A percentile compares a stretch with the other conserved stretches of the same genome.
Evolutionary conservation across 2,329 filamentous ascomycete species (phyloP).

Genomic region (Botrytis medusae): DNA sequence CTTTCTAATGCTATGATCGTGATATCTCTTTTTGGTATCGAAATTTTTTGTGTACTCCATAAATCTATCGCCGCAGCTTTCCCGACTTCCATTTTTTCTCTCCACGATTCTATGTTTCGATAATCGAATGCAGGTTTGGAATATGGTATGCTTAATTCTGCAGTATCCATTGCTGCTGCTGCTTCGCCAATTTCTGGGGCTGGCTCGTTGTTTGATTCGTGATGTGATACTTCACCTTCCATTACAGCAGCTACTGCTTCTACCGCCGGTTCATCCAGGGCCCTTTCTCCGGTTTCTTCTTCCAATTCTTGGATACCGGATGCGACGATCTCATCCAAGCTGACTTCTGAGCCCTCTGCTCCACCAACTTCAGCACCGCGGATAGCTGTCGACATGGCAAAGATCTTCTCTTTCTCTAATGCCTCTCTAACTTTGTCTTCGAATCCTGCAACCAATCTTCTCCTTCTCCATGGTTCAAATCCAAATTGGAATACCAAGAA

Average conservation of each 20-base stretch:
- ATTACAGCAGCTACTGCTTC: conserved; percentile 32
- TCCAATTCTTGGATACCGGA: conserved; percentile 32
- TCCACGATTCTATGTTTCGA: conserved; percentile 40
- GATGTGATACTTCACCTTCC: conserved; percentile 23
- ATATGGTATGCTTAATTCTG: conserved; percentile 30
- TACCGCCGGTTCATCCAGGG: conserved; percentile 27
- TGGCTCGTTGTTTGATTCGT: conserved; percentile 16
- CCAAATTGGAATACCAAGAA: conserved; percentile 85
- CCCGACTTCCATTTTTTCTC: conserved; percentile 46
- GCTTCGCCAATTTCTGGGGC: conserved; percentile 22
- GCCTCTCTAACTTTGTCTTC: conserved; percentile 73
- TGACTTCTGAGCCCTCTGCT: conserved; percentile 18
- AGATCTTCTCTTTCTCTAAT: conserved; percentile 45
- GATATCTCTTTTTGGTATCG: conserved; percentile 66
- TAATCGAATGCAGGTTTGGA: conserved; percentile 17
- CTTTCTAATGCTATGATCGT: conserved; percentile 70
- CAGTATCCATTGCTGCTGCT: conserved; percentile 28
- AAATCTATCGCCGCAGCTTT: conserved; percentile 55
- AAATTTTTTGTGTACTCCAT: conserved; percentile 63
- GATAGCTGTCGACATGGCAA: conserved; percentile 18
- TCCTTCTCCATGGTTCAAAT: conserved; percentile 88
- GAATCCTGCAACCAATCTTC: conserved; percentile 77
- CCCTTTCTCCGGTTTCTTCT: conserved; percentile 24
- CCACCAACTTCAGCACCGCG: conserved; percentile 21
- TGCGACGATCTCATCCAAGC: conserved; percentile 31